Conservation (phyloP, 179 eudicot species). For the Heliamphora pulchella region DNA sequence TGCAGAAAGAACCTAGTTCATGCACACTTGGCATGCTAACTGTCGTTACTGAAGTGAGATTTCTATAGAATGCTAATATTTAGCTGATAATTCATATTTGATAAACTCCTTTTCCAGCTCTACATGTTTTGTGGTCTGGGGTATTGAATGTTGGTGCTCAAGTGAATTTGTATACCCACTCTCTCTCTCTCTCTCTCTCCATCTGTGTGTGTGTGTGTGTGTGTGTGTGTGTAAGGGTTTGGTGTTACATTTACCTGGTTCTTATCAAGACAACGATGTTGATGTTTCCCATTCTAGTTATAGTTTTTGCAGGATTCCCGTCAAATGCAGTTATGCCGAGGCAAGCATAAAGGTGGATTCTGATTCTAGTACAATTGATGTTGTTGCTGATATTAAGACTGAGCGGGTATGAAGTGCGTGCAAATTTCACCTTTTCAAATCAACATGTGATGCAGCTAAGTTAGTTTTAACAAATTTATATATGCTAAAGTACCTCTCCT, state of each 20-base stretch:
- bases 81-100: not conserved
- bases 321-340: slow-evolving; percentile 63
- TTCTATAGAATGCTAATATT: too few species aligned
- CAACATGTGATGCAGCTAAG: slow-evolving; percentile 1
- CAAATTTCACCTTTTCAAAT: slow-evolving; percentile 9
- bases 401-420: slow-evolving; percentile 52
- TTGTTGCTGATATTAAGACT: slow-evolving; percentile 67
- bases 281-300: slow-evolving; percentile 7
- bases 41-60: not conserved
- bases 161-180: not conserved
- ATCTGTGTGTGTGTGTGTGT: not conserved
- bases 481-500: slow-evolving; percentile 22
- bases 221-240: not conserved
- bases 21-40: not conserved
- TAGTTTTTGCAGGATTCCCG: slow-evolving; percentile 41
- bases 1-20: not conserved
- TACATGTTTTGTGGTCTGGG: not conserved
- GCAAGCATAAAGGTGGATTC: slow-evolving; percentile 35
- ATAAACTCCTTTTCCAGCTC: not conserved
- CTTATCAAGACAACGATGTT: slow-evolving; percentile 1
- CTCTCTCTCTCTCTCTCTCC: not conserved
- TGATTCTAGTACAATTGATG: slow-evolving; percentile 62
- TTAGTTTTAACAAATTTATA: slow-evolving; percentile 8
- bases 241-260: not conserved
- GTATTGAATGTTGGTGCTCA: not conserved